Conservation (phyloP, 352 stramenopile genomes). For the Phytopythium kandeliae region DNA sequence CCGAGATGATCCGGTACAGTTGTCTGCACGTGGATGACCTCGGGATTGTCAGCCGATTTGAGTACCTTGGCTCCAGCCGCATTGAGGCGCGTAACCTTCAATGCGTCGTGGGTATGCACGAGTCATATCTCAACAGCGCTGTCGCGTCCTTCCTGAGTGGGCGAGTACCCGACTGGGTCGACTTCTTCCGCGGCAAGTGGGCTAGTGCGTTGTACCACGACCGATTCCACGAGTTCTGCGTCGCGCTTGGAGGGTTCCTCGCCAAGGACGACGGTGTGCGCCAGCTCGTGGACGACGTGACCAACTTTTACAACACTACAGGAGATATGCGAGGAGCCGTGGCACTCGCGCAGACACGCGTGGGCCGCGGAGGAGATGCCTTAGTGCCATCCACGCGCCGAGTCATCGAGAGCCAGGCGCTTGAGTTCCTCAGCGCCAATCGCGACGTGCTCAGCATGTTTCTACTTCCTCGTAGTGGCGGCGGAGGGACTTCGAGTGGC, state of each 20-base stretch:
- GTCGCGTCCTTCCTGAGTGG: conserved; percentile 63
- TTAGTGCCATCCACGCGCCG: conserved; percentile 66
- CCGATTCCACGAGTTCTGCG: conserved; percentile 67
- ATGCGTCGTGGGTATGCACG: conserved; percentile 75
- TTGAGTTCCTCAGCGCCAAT: conserved; percentile 73
- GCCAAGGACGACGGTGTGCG: conserved; percentile 67
- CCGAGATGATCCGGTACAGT: conserved; percentile 33
- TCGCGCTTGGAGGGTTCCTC: conserved; percentile 45
- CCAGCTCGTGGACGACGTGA: conserved; percentile 55
- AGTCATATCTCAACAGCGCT: conserved; percentile 83
- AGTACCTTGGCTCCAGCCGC: conserved; percentile 52
- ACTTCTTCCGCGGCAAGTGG: conserved; percentile 82
- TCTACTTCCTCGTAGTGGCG: conserved; percentile 31
- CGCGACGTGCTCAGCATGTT: conserved; percentile 82
- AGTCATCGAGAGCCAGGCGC: conserved; percentile 68
- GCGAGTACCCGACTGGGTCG: conserved; percentile 78
- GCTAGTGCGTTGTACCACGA: conserved; percentile 69
- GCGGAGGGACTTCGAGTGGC: background rate
- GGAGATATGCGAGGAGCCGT: conserved; percentile 61
- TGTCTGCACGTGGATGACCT: conserved; percentile 74
- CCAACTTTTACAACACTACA: conserved; percentile 50
- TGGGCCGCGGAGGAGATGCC: conserved; percentile 48
- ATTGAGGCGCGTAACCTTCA: conserved; percentile 66
- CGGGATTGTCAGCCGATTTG: conserved; percentile 63
- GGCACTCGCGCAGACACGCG: conserved; percentile 51